Evolutionary conservation across 306 rosid genomes (phyloP).

Genomic region (Benincasa hispida): DNA sequence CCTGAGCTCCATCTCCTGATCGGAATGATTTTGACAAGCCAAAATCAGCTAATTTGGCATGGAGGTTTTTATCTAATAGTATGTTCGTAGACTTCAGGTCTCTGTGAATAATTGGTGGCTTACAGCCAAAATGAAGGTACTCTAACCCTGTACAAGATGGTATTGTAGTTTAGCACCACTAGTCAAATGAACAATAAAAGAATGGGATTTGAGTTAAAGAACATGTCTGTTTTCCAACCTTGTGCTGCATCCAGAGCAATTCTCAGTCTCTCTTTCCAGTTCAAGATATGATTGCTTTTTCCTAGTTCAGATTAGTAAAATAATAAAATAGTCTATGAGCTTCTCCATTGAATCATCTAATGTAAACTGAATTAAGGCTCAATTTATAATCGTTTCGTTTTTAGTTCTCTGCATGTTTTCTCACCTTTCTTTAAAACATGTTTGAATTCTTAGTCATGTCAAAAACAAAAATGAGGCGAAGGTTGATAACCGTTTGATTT

Average conservation of each 20-base stretch:
- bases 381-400: neutral
- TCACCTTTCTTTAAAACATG: neutral
- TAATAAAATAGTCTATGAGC: neutral
- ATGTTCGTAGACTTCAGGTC: slow-evolving; percentile 57
- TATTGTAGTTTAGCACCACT: neutral
- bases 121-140: slow-evolving; percentile 42
- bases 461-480: neutral
- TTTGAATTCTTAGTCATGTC: neutral
- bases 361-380: neutral
- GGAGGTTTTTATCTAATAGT: slow-evolving; percentile 26
- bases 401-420: neutral
- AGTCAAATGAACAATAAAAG: neutral
- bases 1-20: slow-evolving; percentile 24
- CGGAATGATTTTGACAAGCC: slow-evolving; percentile 44
- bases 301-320: slow-evolving; percentile 12
- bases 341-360: neutral
- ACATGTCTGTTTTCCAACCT: slow-evolving; percentile 23
- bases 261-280: slow-evolving; percentile 43
- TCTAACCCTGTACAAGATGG: slow-evolving; percentile 31
- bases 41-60: slow-evolving; percentile 49
- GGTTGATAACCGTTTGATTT: neutral
- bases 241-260: slow-evolving; percentile 47
- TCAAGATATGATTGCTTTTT: slow-evolving; percentile 18
- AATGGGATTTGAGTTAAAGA: neutral
- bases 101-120: slow-evolving; percentile 51